Percentiles rank a stretch among this genome's conserved stretches.
Conservation (phyloP, 805 yeast species). For the Teunomyces aglyptinius region DNA sequence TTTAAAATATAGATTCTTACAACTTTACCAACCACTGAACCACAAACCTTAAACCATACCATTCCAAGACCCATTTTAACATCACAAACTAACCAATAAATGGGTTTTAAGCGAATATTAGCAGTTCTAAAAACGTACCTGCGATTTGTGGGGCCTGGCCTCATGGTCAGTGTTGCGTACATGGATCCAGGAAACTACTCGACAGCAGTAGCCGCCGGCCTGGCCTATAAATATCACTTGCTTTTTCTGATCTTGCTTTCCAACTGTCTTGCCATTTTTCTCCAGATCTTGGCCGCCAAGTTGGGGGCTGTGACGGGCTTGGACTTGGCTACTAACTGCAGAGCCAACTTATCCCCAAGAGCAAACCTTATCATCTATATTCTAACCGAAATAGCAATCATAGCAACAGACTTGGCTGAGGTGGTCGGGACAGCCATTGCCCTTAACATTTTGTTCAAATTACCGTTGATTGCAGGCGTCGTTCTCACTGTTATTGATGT, state of each 20-base stretch:
- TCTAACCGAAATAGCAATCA: slow-evolving; percentile 85
- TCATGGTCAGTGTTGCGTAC: slow-evolving; percentile 92
- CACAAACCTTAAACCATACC: neutral
- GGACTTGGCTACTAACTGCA: slow-evolving; percentile 85
- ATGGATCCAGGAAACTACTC: slow-evolving; percentile 98
- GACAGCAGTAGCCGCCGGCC: slow-evolving; percentile 92
- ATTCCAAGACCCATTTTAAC: neutral
- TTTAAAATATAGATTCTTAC: neutral
- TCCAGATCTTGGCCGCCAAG: slow-evolving; percentile 82
- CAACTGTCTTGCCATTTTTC: slow-evolving; percentile 80
- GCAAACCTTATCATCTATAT: slow-evolving; percentile 63
- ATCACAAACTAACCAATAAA: neutral
- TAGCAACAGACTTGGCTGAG: slow-evolving; percentile 95
- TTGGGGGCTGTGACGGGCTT: slow-evolving; percentile 93
- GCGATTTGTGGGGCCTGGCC: slow-evolving; percentile 87
- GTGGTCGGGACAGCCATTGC: slow-evolving; percentile 98
- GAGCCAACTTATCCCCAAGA: slow-evolving; percentile 64
- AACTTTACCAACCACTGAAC: too few species aligned
- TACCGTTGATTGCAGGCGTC: slow-evolving; percentile 84
- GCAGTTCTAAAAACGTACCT: slow-evolving; percentile 45
- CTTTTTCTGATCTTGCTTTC: slow-evolving; percentile 76
- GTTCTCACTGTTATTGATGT: slow-evolving; percentile 84
- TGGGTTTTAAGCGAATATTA: neutral
- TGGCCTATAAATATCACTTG: slow-evolving; percentile 75
- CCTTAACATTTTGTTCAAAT: slow-evolving; percentile 71